These are phyloP conservation scores for Candida michaelii DNA, from an alignment of 805 yeast species.

Conservation along the genomic window DNA sequence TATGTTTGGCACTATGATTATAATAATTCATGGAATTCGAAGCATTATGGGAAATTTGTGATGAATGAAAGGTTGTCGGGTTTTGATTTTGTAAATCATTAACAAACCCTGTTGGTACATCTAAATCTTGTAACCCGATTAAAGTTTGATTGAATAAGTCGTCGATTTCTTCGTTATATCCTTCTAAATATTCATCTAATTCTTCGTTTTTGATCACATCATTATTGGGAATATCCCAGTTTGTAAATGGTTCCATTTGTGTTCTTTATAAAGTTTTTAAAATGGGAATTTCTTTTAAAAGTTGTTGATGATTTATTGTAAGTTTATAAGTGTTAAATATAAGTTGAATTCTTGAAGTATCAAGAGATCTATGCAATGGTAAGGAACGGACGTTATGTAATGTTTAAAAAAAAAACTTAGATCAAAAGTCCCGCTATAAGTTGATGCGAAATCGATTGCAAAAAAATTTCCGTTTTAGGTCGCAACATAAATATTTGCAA, in stretches of 20 bases:
- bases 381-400: not conserved
- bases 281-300: not conserved
- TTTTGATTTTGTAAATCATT: conserved; percentile 18
- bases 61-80: conserved; percentile 2
- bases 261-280: not conserved
- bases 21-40: conserved; percentile 15
- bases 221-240: conserved; percentile 32
- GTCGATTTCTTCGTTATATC: conserved; percentile 52
- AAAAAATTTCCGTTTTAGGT: conserved; percentile 8
- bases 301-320: not conserved
- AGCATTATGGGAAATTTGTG: conserved; percentile 8
- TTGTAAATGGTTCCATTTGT: conserved; percentile 23
- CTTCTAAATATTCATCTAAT: conserved; percentile 45
- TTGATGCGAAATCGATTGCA: conserved; percentile 6
- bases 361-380: not conserved
- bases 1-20: conserved; percentile 39
- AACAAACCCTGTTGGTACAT: conserved; percentile 52
- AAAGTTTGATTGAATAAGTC: conserved; percentile 57
- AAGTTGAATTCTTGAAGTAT: not conserved
- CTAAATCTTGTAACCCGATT: conserved; percentile 58
- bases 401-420: not conserved
- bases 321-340: not conserved
- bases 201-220: conserved; percentile 55
- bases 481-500: conserved; percentile 9
- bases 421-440: conserved; percentile 4